Evolutionary conservation across 768 basidiomycete genomes (phyloP), one percentile per base, ranked within the genome.

Genomic region (Gelatoporia subvermispora): DNA sequence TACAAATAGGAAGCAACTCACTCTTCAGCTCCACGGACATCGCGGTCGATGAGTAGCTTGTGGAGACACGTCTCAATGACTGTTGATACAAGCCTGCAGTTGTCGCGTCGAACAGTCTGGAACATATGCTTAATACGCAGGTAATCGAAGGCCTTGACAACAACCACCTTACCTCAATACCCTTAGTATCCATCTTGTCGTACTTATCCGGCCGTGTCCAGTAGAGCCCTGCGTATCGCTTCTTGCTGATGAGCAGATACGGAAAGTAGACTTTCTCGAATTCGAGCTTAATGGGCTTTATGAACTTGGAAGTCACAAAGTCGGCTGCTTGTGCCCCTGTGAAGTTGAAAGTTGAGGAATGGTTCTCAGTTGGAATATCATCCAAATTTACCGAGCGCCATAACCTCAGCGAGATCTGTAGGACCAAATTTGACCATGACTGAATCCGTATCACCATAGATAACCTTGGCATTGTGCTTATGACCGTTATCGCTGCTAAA

Each of bases 201-300:
- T 89, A 95, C 63, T 93, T 96, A 36, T 97, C 94, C 11, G 85
- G 72, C 54, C 81, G 84, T 1, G 96, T 98, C 96, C 96, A 99
- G 64, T 99, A 98, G 49, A 98, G 69, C 5, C 96, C 96, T 2
- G 96, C 96, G 67, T 99, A 99, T 39, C 96, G 84, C 70, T 99
- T 99, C 71, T 99, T 99, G 76, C 75, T 98, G 69, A 99, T 99
- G 42, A 99, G 83, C 46, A 99, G 69, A 67, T 98, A 99, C 4
- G 96, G 96, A 65, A 88, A 98, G 69, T 99, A 99, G 4, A 98
- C 94, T 65, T 99, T 98, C 65, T 99, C 96, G 68, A 99, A 99
- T 67, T 99, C 95, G 22, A 99, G 82, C 66, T 98, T 98, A 73
- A 98, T 98, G 0, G 95, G 96, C 60, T 87, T 85, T 59, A 93